Evolutionary conservation across 23 red algal species (phyloP), one percentile per base, ranked within the genome.

Genomic region (Gracilaria caudata): DNA sequence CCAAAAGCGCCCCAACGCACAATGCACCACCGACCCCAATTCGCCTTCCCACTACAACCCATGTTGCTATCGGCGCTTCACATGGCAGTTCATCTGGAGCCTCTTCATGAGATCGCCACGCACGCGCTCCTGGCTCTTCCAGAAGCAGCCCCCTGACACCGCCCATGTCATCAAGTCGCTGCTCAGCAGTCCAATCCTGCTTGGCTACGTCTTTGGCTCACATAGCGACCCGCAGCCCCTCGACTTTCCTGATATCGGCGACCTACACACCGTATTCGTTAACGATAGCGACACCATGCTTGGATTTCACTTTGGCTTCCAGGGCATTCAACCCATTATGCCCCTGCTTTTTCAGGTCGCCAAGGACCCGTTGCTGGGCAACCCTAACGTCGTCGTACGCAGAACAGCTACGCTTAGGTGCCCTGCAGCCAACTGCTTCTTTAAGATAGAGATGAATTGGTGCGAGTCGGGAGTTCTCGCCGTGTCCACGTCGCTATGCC

Each of bases 221-320:
- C 63, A 70, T 8, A 72, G 8, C 63, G 19, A 20, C 21, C 37
- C 63, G 20, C 80, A 70, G 37, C 45, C 24, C 26, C 75, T 78
- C 38, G 68, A 51, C 34, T 89, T 89, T 34, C 85, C 85, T 37
- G 85, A 89, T 60, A 79, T 89, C 45, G 85, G 85, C 54, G 85
- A 89, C 57, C 61, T 89, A 12, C 33, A 78, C 35, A 79, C 85
- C 34, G 74, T 89, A 59, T 89, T 78, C 60, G 35, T 53, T 60
- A 51, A 26, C 61, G 85, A 89, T 26, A 72, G 24, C 16, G 43
- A 89, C 25, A 78, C 85, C 57, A 17, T 68, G 36, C 85, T 89
- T 38, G 85, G 85, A 33, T 89, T 89, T n/a, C 55, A 64, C 73
- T 89, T 89, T 47, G 85, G 85, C 39, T 89, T 89, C 55, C 51